These are phyloP conservation scores for Rosa rugosa DNA, from an alignment of 306 rosid genomes.

Conservation along the genomic window DNA sequence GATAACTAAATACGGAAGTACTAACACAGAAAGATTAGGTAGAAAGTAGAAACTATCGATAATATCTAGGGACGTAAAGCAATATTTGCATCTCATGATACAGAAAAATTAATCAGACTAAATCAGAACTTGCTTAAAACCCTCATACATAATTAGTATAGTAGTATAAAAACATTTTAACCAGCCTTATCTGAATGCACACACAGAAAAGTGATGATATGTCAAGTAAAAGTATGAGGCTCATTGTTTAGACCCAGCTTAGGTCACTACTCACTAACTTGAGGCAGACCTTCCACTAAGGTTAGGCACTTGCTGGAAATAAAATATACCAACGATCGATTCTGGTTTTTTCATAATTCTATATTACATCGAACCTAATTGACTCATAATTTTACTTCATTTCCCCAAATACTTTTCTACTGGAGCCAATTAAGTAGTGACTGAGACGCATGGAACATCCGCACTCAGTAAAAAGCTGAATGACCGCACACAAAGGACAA, in stretches of 20 bases:
- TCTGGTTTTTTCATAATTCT: neutral
- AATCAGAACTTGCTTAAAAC: neutral
- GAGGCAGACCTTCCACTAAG: neutral
- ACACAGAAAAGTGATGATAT: neutral
- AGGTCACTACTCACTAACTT: constrained; percentile 9
- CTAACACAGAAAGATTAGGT: neutral
- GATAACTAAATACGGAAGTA: neutral
- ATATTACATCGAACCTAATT: neutral
- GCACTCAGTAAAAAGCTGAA: neutral
- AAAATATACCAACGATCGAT: neutral
- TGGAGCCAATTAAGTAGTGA: neutral
- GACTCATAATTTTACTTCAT: neutral
- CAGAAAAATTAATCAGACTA: neutral
- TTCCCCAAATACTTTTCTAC: neutral
- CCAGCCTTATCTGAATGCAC: neutral
- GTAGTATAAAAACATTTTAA: neutral
- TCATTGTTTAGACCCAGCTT: neutral
- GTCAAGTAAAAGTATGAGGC: neutral
- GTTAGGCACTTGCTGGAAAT: neutral
- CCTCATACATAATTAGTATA: too few relatives aligned
- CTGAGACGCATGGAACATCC: neutral
- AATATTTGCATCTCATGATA: neutral
- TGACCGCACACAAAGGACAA: neutral
- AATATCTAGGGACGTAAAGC: neutral
- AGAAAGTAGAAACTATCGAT: neutral